Evolutionary conservation across 2,329 filamentous ascomycete genomes (phyloP).

Genomic region (Fusarium irregulare): DNA sequence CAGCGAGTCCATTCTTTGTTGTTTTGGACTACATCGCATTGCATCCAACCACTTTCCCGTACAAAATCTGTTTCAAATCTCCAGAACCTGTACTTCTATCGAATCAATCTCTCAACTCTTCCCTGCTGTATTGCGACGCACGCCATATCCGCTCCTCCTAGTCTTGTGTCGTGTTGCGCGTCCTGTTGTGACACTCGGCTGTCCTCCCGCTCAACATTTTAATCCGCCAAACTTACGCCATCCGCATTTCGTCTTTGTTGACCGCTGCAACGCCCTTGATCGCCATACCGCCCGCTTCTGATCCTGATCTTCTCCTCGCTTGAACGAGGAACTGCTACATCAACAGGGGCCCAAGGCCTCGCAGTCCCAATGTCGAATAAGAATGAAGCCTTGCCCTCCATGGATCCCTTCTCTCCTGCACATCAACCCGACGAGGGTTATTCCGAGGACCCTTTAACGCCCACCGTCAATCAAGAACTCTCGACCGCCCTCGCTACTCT

Average conservation of each 20-base stretch:
- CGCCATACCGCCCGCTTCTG: neutral
- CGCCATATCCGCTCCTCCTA: conserved; percentile 1
- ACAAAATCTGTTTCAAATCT: neutral
- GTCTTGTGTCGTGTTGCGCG: conserved; percentile 22
- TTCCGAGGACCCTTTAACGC: conserved; percentile 76
- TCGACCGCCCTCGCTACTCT: conserved; percentile 50
- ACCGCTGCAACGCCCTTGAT: conserved; percentile 3
- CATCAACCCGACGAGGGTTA: conserved; percentile 85
- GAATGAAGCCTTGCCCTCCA: conserved; percentile 46
- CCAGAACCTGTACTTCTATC: neutral
- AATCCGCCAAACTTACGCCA: conserved; percentile 5
- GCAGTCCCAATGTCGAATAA: conserved; percentile 45
- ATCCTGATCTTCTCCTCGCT: neutral
- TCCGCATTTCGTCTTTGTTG: conserved; percentile 3
- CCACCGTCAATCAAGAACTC: conserved; percentile 51
- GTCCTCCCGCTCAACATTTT: conserved; percentile 13
- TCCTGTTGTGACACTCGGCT: conserved; percentile 27
- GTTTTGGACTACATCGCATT: conserved; percentile 7
- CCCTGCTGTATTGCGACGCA: neutral
- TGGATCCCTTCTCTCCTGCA: conserved; percentile 62
- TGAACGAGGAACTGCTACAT: conserved; percentile 14
- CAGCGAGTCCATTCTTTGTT: neutral
- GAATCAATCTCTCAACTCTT: neutral
- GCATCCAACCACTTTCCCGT: neutral
- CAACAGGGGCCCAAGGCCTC: conserved; percentile 39